Evolutionary conservation across 2,329 filamentous ascomycete species (phyloP), one percentile per base, ranked within the genome.

Genomic region (Ceratocystis cacaofunesta): DNA sequence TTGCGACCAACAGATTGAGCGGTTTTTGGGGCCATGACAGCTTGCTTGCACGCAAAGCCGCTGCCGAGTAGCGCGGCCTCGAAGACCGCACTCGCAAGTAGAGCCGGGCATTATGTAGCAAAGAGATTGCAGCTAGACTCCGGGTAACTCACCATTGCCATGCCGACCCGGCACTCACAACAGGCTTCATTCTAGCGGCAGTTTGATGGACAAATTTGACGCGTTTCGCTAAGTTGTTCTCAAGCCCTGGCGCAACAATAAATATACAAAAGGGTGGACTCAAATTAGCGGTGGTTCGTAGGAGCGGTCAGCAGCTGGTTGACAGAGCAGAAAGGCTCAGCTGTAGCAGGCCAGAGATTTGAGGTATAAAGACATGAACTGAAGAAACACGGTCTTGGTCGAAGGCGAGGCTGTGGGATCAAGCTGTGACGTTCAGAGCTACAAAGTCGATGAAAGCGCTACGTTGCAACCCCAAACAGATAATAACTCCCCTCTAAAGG

Each of bases 161-260:
- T 73, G 92, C 92, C 79, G 95, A 92, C 79, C 92, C 83, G 70
- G 90, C 87, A 74, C 90, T 88, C 71, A 97, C 89, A 74, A 97
- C 80, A 71, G 92, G 92, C 86, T 96, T 96, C 92, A 96, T 96
- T 73, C 72, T 84, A 79, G 76, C 50, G n/a, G 62, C 2, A 17
- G 43, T 28, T 30, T 61, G 43, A 41, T 30, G 17, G 32, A 36
- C 32, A 36, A 15, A 55, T 46, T 22, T 64, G 48, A 52, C 44
- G 52, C 28, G 52, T 58, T 30, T 30, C 25, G 28, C 25, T 19
- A 62, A 36, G 32, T 36, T 36, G 10, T 36, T 65, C 10, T 62
- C 43, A 43, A 22, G 48, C 22, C 46, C 46, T 0, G 22, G 43
- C 25, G 63, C 44, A n/a, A 25, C 46, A 25, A 63, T 48, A 19